These are phyloP conservation scores for Colletotrichum paranaense DNA, from an alignment of 2,329 filamentous ascomycete species.

Conservation along the genomic window DNA sequence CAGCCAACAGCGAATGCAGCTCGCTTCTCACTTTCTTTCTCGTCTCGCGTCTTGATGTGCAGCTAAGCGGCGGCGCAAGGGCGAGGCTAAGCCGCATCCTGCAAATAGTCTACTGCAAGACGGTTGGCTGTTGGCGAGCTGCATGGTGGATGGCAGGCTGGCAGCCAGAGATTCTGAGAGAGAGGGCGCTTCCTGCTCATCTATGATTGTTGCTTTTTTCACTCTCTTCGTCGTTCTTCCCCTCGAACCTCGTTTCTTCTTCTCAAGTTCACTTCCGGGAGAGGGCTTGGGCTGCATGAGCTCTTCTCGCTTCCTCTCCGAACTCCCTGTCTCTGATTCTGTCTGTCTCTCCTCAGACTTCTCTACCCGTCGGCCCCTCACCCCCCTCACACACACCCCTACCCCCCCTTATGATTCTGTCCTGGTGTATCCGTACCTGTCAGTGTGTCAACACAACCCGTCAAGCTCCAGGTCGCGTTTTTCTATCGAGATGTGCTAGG, in stretches of 20 bases:
- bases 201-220: not conserved
- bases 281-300: not conserved
- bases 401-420: not conserved
- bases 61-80: not conserved
- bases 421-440: not conserved
- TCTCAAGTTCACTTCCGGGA: not conserved
- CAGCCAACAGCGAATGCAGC: not conserved
- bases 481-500: not conserved
- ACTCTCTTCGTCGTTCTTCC: not conserved
- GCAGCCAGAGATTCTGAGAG: too few relatives aligned
- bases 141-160: too few relatives aligned
- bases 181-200: not conserved
- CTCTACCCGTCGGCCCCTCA: not conserved
- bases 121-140: constrained; percentile 9
- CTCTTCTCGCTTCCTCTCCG: not conserved
- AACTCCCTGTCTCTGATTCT: not conserved
- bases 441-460: not conserved
- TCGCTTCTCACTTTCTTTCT: not conserved
- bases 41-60: not conserved
- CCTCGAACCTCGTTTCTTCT: not conserved
- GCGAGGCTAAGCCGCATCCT: not conserved
- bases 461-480: not conserved
- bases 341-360: too few relatives aligned
- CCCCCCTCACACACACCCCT: not conserved
- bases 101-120: constrained; percentile 17